Evolutionary conservation across 108 stramenopile species (phyloP).

Genomic region (Stephanodiscus minutulus): DNA sequence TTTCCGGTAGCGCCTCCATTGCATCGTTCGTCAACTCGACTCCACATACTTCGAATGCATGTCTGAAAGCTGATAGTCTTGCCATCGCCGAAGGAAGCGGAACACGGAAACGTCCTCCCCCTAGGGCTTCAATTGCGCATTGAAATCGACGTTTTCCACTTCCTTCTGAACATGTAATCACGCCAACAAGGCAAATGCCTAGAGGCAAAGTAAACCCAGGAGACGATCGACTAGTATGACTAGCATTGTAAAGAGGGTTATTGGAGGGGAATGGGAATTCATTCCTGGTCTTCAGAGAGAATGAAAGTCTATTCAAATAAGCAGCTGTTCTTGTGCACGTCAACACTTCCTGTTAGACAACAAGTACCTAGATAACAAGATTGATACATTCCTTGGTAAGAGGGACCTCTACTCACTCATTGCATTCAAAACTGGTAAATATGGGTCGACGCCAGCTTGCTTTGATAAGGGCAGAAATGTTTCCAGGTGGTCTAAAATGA

Average conservation of each 20-base stretch:
- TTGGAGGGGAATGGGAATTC: conserved; percentile 74
- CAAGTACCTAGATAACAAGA: background rate
- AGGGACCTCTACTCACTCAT: conserved; percentile 42
- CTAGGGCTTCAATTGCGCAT: conserved; percentile 55
- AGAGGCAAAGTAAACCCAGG: conserved; percentile 55
- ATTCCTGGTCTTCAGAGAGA: conserved; percentile 41
- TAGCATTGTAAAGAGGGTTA: conserved; percentile 66
- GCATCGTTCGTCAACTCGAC: conserved; percentile 47
- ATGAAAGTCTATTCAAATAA: conserved; percentile 59
- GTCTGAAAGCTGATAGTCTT: conserved; percentile 51
- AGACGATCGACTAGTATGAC: conserved; percentile 8
- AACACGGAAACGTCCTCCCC: conserved; percentile 56
- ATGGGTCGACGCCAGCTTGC: conserved; percentile 56
- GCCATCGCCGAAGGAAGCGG: conserved; percentile 54
- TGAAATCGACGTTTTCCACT: conserved; percentile 29
- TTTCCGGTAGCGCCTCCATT: conserved; percentile 36
- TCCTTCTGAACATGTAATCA: conserved; percentile 72
- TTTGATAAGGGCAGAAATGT: conserved; percentile 56
- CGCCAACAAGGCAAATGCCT: conserved; percentile 70
- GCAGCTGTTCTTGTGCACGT: conserved; percentile 36
- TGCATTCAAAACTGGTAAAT: conserved; percentile 65
- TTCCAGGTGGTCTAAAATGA: conserved; percentile 79
- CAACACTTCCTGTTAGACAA: background rate
- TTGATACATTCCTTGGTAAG: background rate
- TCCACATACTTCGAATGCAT: conserved; percentile 48